These are phyloP conservation scores for Gonium pectorale DNA, from an alignment of 139 green algal species.

Conservation along the genomic window DNA sequence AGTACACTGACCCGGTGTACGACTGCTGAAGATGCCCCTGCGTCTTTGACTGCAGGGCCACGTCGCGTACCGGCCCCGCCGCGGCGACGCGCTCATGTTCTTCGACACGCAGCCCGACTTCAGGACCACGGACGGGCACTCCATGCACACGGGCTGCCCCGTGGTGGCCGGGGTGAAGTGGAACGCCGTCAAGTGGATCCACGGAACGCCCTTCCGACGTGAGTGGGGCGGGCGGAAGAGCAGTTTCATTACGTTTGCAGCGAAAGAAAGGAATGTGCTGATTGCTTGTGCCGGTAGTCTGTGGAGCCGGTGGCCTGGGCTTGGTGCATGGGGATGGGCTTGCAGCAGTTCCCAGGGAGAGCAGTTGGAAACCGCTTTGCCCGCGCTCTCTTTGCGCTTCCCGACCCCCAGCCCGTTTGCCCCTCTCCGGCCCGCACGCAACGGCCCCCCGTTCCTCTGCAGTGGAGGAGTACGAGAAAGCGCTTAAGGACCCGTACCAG, in stretches of 20 bases:
- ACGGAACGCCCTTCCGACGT: conserved; percentile 59
- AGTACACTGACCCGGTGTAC: no score
- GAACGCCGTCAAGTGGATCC: conserved; percentile 74
- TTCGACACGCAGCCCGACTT: conserved; percentile 53
- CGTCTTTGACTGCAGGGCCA: no score
- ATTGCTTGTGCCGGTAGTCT: no score
- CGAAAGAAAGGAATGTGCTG: no score
- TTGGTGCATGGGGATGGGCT: no score
- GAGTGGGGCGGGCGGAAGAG: neutral
- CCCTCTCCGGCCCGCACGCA: neutral
- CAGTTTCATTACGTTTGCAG: no score
- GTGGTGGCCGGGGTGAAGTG: conserved; percentile 81
- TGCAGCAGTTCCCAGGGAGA: no score
- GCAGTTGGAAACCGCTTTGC: no score
- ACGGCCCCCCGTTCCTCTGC: neutral
- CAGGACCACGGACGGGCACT: conserved; percentile 14
- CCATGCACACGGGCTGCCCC: conserved; percentile 74
- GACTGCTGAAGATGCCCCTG: no score
- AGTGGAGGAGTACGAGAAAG: conserved; percentile 42
- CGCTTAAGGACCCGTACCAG: conserved; percentile 45
- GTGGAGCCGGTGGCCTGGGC: no score
- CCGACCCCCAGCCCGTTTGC: no score
- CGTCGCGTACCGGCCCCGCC: conserved; percentile 72
- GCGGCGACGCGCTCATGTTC: conserved; percentile 74
- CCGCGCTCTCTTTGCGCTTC: no score